Base-by-base conservation (phyloP, 1,284 basidiomycete genomes). In the Apiotrichum porosum region DNA sequence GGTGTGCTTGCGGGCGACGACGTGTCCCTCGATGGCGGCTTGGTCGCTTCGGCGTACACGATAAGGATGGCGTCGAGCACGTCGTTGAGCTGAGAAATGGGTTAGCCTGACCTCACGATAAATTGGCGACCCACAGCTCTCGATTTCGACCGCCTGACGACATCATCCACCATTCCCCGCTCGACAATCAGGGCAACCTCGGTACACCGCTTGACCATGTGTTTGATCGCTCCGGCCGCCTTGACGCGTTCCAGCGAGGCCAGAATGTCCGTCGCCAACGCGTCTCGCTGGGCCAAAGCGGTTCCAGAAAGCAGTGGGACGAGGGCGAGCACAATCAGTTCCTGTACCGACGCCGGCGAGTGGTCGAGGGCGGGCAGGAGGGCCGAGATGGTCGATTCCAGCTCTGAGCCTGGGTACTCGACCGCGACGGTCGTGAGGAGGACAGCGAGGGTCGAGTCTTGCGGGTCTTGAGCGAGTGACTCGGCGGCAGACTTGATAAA, bases 251-350 rank as follows among this genome's bases (percentile, higher is more conserved):
- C 18, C 6, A 9, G 12, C 19, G 14, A 4, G 3, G 6, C 9
- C 14, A 42, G 41, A 5, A 22, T 19, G 2, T 26, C 13, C 6
- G 18, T 13, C 3, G 30, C 14, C 10, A n/a, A 15, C 14, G 21
- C 22, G 9, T 19, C n/a, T 9, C 39, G 30, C 9, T 31, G 17
- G 5, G 5, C 17, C 19, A 9, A 4, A 2, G 15, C 9, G 14
- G 34, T 22, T 4, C 41, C 19, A 3, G 44, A 40, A 4, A 59
- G 36, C 3, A 57, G 47, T 3, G 56, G 45, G 6, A 61, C 52
- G 4, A 61, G 33, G 1, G 59, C 46, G 8, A 61, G 53, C 24
- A 64, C 36, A 10, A 57, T 37, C 4, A 64, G 40, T 32, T 66
- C 64, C 47, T 63, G 62, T 2, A 64, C 54, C 6, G 51, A 52